phyloP scores from a whole-genome alignment of 163 green algal genomes.

The Scenedesmus sp. region DNA sequence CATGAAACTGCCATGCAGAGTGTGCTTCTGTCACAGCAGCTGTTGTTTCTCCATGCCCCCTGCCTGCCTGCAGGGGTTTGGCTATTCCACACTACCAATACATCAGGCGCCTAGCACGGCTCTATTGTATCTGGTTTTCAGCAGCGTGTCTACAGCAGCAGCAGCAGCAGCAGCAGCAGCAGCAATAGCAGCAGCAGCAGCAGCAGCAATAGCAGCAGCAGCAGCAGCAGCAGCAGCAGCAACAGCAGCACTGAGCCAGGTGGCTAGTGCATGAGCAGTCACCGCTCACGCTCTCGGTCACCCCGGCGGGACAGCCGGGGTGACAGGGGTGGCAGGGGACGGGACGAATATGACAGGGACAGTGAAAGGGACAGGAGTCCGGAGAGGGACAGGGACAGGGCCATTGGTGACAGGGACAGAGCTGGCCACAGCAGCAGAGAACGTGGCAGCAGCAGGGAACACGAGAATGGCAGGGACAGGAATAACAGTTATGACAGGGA shows the following conservation, averaged over 20 bases:
- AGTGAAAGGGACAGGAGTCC: neutral
- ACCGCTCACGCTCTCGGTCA: conserved; percentile 2
- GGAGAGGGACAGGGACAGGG: neutral
- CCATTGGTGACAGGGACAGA: neutral
- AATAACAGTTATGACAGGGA: neutral
- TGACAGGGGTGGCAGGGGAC: neutral
- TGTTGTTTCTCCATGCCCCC: neutral
- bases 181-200: neutral
- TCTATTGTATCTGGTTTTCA: neutral
- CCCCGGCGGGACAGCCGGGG: conserved; percentile 17
- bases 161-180: neutral
- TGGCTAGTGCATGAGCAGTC: neutral
- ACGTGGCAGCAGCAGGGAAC: conserved; percentile 10
- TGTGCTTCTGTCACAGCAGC: neutral
- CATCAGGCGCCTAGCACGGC: neutral
- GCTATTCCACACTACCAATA: neutral
- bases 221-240: neutral
- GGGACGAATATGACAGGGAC: neutral
- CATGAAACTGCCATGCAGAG: neutral
- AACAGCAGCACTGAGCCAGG: neutral
- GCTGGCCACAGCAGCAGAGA: neutral
- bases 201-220: neutral
- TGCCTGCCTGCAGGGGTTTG: neutral
- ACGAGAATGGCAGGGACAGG: neutral
- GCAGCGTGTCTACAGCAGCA: neutral